Base-by-base conservation (phyloP, 2,329 filamentous ascomycete genomes). In the Emericellopsis atlantica region DNA sequence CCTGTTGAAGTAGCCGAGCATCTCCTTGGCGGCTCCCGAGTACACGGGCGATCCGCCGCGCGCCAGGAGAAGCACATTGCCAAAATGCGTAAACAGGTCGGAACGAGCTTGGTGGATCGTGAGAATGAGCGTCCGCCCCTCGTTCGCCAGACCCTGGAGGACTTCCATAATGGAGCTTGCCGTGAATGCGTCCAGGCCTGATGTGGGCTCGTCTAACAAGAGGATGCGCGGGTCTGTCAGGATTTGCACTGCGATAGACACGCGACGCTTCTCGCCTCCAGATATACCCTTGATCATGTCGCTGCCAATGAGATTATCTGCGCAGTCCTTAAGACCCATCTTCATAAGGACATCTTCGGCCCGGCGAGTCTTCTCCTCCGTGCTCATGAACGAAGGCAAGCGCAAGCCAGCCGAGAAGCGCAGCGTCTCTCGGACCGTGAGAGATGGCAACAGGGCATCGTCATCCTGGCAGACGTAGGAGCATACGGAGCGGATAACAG, bases 381-480 rank as follows among this genome's bases (percentile, higher is more conserved):
- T 76, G 18, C 71, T 74, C 79, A 87, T 83, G 61, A 76, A 84
- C 0, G 70, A 70, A 0, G 83, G 82, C 3, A 88, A 67, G 6
- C 84, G 72, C 12, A 89, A 65, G 1, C 79, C 79, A 3, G 84
- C 84, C 3, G 83, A 76, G 53, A 83, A 84, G 1, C 65, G 70
- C 1, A 89, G 65, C 0, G 81, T 88, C 53, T 89, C 84, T 2
- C 83, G 73, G 0, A 89, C 84, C 0, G 84, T 88, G 16, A 88
- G 64, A 0, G 79, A 85, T 1, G 83, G 77, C 6, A 88, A 66
- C 2, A 89, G 62, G 2, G 81, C 83, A 49, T 87, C 81, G 43
- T 88, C 84, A 44, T 87, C 82, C 48, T 88, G 84, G 18, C 80
- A 84, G 6, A 88, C 83, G 45, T 85, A 88, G 0, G 82, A 86